Base-by-base conservation (phyloP, 306 rosid species). In the Prunus salicina region DNA sequence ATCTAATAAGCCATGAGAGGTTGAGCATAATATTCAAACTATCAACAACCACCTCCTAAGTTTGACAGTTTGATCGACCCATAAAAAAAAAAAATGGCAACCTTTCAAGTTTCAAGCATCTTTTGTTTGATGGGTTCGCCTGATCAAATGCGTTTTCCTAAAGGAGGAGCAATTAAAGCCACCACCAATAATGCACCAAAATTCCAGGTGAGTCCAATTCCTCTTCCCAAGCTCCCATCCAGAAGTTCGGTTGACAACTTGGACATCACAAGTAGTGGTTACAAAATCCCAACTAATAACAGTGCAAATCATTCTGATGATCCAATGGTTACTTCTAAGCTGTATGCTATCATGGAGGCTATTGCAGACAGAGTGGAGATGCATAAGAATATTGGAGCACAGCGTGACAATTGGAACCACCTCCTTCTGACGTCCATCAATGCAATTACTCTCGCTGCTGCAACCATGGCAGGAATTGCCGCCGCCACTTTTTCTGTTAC, bases 341-440 rank as follows among this genome's bases (percentile, higher is more conserved):
- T 93, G 68, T 84, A 85, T 67, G 67, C 88, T 64, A 78, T 93
- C 18, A 74, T 88, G 87, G 94, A 90, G 67, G 78, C 78, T 13
- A 83, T 85, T 49, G 81, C 85, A 13, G 97, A 93, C 15, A 89
- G 98, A 84, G 45, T 85, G 67, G 98, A 90, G 85, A 84, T 90
- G 93, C 98, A 93, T 76, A 87, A 75, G 14, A 90, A 88, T 64
- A 51, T 93, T 1, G 94, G 93, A 13, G 83, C 64, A 20, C 98
- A 93, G 55, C 93, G 97, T 3, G 96, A 93, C 76, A 90, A 88
- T 49, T 93, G 98, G 97, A 93, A 88, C 79, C 57, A 2, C 3
- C 96, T 93, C 52, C 82, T 93, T 15, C 41, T 85, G 19, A 77
- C 83, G 30, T 93, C 93, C 9, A 60, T 87, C 64, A 87, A 91